Base-by-base conservation (phyloP, 2,329 filamentous ascomycete species). In the Ophiostoma novo-ulmi region DNA sequence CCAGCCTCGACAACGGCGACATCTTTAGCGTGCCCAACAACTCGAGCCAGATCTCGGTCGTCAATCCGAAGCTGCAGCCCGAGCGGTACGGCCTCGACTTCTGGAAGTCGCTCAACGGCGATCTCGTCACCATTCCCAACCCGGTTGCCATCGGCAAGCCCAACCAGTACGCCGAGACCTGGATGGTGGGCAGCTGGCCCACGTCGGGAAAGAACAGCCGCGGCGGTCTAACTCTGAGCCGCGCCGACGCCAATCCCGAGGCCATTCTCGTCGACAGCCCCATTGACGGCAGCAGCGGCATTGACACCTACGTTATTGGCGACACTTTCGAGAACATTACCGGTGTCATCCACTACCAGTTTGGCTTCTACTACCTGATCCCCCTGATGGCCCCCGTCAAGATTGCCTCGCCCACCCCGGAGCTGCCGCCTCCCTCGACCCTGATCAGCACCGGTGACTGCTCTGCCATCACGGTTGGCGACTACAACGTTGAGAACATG, bases 401-500 rank as follows among this genome's bases (percentile, higher is more conserved):
- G 55, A 79, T 87, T 41, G 79, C 80, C 65, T 82, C 82, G 5
- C 78, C 80, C 41, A 78, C 80, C 10, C 83, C 85, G 2, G 77
- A 79, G 7, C 76, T 85, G 10, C 82, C 85, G 13, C 80, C 83
- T 0, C 78, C 86, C 0, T 85, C 85, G 4, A 82, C 80, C 22
- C 82, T 91, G 48, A 77, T 78, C 36, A 87, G 87, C 74, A 81
- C 79, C 36, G 85, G 85, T 1, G 81, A 80, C 71, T 92, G 90
- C 79, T 80, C 81, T 1, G 87, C 85, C 61, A 79, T 92, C 72
- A 90, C 88, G 1, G 78, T 91, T 35, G 88, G 85, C 68, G 83
- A 85, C 72, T 92, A 91, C 82, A 92, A 92, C 77, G 84, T 91
- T 41, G 88, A 91, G 78, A 92, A 92, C 78, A 81, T 92, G 20